These are phyloP conservation scores for Trichoderma asperellum DNA, from an alignment of 2,329 filamentous ascomycete genomes.

Conservation along the genomic window DNA sequence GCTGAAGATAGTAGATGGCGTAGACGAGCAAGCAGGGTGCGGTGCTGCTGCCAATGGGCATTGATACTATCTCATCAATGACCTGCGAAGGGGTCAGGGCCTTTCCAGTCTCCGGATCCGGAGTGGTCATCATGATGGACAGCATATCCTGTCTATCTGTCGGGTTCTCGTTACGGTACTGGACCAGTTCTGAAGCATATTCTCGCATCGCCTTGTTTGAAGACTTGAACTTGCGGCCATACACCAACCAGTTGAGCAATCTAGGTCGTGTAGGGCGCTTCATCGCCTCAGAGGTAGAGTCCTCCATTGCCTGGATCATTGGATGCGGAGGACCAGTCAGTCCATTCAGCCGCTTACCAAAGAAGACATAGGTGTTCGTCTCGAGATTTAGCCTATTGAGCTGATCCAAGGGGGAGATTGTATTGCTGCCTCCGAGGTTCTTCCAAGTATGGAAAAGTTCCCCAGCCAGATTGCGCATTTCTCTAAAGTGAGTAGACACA, in stretches of 20 bases:
- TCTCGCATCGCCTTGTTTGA: slow-evolving; percentile 58
- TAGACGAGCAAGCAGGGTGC: slow-evolving; percentile 51
- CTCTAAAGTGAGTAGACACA: slow-evolving; percentile 46
- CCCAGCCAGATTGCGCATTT: slow-evolving; percentile 53
- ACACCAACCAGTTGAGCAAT: slow-evolving; percentile 56
- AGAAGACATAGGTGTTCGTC: slow-evolving; percentile 54
- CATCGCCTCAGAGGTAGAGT: slow-evolving; percentile 59
- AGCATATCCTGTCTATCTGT: slow-evolving; percentile 64
- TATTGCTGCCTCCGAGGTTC: slow-evolving; percentile 42
- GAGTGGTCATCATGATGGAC: slow-evolving; percentile 60
- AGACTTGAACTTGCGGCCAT: slow-evolving; percentile 57
- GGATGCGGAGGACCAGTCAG: slow-evolving; percentile 52
- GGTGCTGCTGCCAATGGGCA: slow-evolving; percentile 63
- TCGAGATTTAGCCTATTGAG: slow-evolving; percentile 60
- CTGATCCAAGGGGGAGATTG: slow-evolving; percentile 52
- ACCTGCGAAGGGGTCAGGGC: slow-evolving; percentile 62
- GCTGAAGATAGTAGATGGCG: slow-evolving; percentile 55
- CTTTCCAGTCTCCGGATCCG: slow-evolving; percentile 64
- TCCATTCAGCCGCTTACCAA: slow-evolving; percentile 53
- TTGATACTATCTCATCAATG: slow-evolving; percentile 70
- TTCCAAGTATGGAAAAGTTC: slow-evolving; percentile 58
- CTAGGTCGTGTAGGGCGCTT: slow-evolving; percentile 57
- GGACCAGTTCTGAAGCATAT: slow-evolving; percentile 61
- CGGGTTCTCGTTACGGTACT: slow-evolving; percentile 57
- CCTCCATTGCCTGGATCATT: slow-evolving; percentile 58